A percentile compares a stretch with the other conserved stretches of the same genome.
Conservation (phyloP, 352 stramenopile species). For the Globisporangium okanoganense region DNA sequence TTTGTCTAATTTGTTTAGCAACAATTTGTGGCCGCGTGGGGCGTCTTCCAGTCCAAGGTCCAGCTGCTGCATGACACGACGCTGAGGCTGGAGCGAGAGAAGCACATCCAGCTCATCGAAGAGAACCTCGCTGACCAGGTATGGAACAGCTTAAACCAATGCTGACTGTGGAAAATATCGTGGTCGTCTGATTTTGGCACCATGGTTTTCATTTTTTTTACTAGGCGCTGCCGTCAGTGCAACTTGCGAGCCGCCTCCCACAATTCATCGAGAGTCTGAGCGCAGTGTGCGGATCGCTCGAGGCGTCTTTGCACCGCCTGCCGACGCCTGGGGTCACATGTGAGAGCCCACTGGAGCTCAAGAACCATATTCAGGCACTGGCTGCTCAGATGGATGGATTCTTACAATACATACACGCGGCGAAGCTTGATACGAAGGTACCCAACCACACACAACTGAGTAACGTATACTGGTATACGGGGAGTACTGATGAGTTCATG, state of each 20-base stretch:
- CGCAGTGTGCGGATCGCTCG: constrained; percentile 24
- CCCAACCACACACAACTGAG: no score
- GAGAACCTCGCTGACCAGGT: constrained; percentile 21
- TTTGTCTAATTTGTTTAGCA: constrained; percentile 18
- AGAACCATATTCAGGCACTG: constrained; percentile 28
- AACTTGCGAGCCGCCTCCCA: constrained; percentile 20
- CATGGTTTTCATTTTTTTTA: no score
- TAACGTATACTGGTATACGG: no score
- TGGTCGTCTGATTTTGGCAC: no score
- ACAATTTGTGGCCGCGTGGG: constrained; percentile 42
- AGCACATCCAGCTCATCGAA: constrained; percentile 24
- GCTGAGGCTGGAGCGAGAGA: constrained; percentile 36
- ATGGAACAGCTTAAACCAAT: no score
- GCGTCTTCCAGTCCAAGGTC: constrained; percentile 45
- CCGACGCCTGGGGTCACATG: constrained; percentile 26
- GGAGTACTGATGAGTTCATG: background rate
- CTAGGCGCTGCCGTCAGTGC: constrained; percentile 21
- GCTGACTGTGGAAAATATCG: no score
- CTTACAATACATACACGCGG: constrained; percentile 19
- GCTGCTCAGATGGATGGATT: constrained; percentile 26
- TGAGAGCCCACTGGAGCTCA: constrained; percentile 22
- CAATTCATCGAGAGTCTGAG: constrained; percentile 18
- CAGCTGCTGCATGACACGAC: constrained; percentile 41
- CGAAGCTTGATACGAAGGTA: constrained; percentile 24
- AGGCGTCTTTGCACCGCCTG: constrained; percentile 33